A percentile compares a stretch with the other conserved stretches of the same genome.
Evolutionary conservation across 2,329 filamentous ascomycete genomes (phyloP).

Genomic region (Diaporthe sp.): DNA sequence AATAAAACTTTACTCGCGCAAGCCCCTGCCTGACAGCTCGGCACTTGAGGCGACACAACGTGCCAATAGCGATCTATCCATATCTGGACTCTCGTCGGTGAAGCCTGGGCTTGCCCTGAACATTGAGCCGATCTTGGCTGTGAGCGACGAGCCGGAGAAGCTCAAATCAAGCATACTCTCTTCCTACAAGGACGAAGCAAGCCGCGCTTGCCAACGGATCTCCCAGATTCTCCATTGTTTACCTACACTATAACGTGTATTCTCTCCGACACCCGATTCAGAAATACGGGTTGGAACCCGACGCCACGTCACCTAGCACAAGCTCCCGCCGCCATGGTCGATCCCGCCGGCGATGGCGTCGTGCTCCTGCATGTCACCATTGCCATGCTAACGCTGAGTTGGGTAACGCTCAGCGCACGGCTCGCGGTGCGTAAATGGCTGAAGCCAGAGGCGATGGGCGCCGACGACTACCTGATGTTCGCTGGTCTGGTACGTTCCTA

Average conservation of each 20-base stretch:
- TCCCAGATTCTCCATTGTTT: background rate
- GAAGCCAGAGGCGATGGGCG: constrained; percentile 44
- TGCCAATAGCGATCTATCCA: background rate
- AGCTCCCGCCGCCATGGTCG: constrained; percentile 43
- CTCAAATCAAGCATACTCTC: background rate
- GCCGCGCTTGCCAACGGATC: background rate
- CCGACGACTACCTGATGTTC: constrained; percentile 47
- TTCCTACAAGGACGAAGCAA: background rate
- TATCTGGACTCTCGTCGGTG: background rate
- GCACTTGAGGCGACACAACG: background rate
- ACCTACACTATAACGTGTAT: background rate
- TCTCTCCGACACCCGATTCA: background rate
- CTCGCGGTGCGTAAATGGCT: constrained; percentile 46
- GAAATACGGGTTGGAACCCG: background rate
- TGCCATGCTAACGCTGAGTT: constrained; percentile 44
- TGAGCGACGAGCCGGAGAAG: background rate
- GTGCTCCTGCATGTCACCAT: constrained; percentile 46
- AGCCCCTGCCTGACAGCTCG: background rate
- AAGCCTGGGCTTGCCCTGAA: background rate
- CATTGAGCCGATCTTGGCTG: background rate
- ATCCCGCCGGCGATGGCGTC: constrained; percentile 46
- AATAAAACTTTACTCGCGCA: background rate
- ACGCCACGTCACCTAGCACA: constrained; percentile 23
- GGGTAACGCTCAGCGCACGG: constrained; percentile 44
- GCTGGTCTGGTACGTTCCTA: constrained; percentile 46